These are phyloP conservation scores for Psilocybe tampanensis DNA, from an alignment of 768 basidiomycete species.

Conservation along the genomic window DNA sequence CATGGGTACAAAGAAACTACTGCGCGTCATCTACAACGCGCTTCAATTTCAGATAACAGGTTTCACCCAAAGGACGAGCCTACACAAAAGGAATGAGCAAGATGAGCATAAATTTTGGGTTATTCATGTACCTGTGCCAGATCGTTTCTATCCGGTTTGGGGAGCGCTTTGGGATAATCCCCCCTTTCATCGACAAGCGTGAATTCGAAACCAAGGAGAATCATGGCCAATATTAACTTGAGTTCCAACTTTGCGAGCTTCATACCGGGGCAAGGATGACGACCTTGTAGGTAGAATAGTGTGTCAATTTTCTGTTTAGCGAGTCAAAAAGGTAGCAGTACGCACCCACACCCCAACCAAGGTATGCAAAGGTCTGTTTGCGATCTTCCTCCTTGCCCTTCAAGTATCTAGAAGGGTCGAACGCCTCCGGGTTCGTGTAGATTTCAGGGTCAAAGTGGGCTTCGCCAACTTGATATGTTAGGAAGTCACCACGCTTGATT, in stretches of 20 bases:
- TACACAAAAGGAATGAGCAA: background rate
- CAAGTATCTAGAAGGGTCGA: slow-evolving; percentile 36
- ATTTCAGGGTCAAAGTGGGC: slow-evolving; percentile 36
- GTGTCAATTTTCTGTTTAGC: background rate
- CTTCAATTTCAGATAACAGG: slow-evolving; percentile 6
- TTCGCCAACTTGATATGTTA: slow-evolving; percentile 35
- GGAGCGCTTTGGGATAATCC: slow-evolving; percentile 24
- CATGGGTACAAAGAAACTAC: too few species aligned
- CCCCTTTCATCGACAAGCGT: slow-evolving; percentile 35
- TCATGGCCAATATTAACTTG: slow-evolving; percentile 35
- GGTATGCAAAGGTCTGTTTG: slow-evolving; percentile 16
- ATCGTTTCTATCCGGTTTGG: slow-evolving; percentile 34
- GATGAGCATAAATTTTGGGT: background rate
- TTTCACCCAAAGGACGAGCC: slow-evolving; percentile 10
- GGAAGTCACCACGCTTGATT: slow-evolving; percentile 34
- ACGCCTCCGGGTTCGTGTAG: slow-evolving; percentile 34
- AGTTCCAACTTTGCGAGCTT: slow-evolving; percentile 41
- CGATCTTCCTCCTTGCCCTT: slow-evolving; percentile 30
- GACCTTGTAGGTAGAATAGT: slow-evolving; percentile 22
- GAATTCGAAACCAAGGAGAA: slow-evolving; percentile 36
- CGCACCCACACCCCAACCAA: slow-evolving; percentile 22
- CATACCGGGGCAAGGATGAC: slow-evolving; percentile 42
- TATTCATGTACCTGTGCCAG: slow-evolving; percentile 17
- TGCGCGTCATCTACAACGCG: background rate
- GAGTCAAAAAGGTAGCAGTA: background rate